Base-by-base conservation (phyloP, 441 rosid species). In the California macrophylla region DNA sequence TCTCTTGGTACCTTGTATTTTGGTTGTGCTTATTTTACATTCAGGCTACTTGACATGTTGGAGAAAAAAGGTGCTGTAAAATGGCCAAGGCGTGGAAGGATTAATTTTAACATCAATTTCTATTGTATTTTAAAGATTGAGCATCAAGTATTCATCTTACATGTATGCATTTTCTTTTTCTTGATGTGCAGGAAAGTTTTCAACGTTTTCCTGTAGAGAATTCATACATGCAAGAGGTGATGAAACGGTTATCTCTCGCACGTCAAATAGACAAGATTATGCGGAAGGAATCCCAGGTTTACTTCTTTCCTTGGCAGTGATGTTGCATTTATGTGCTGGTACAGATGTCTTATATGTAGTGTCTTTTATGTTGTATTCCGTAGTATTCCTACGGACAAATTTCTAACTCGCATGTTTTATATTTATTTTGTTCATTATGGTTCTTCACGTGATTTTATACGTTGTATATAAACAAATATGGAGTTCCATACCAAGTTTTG, bases 141-240 rank as follows among this genome's bases (percentile, higher is more conserved):
- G 64, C 64, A 6, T 24, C 30, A 28, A 12, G 16, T 26, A 25
- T 15, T 25, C 18, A 60, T 25, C 64, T 25, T 25, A 60, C 34
- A 60, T 25, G 2, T 60, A 10, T 60, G 64, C 32, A 28, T 21
- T 54, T 72, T 47, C 66, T 45, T 74, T 77, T 81, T 75, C 64
- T 70, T 40, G 40, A 70, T 69, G 21, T 30, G 32, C 94, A 94
- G 98, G 96, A 90, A 77, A 86, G 85, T 69, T 87, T 92, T 66
- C 87, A 81, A 70, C 74, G 83, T 71, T 94, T 94, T 85, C 99
- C 99, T 62, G 69, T 94, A 50, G 98, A 89, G 75, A 86, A 73
- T 75, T 84, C 96, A n/a, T 90, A 90, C 85, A 82, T 94, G 90
- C 89, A 89, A 23, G 96, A 87, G 80, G 92, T 94, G 80, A 84